Evolutionary conservation across 2,329 filamentous ascomycete species (phyloP).

Genomic region (Grosmannia serpens): DNA sequence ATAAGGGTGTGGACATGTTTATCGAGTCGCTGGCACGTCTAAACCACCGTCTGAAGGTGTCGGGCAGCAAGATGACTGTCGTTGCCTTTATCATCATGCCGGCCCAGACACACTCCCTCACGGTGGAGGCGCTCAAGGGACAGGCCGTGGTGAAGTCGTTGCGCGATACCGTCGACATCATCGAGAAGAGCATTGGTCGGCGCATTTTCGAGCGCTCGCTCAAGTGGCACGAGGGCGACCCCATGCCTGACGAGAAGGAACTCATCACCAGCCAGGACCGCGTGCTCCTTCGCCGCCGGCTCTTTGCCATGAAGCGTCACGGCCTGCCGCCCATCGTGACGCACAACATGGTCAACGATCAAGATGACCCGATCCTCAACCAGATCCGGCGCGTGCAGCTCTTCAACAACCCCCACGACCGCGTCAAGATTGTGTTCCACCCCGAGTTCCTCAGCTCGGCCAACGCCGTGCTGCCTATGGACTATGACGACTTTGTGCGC

Average conservation of each 20-base stretch:
- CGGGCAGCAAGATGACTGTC: conserved; percentile 82
- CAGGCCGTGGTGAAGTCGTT: conserved; percentile 97
- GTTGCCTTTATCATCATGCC: conserved; percentile 99
- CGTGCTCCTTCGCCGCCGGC: conserved; percentile 75
- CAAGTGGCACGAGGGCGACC: conserved; percentile 89
- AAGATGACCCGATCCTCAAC: conserved; percentile 87
- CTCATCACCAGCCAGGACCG: conserved; percentile 86
- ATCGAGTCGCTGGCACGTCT: conserved; percentile 90
- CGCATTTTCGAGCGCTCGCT: conserved; percentile 91
- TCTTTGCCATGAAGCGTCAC: conserved; percentile 95
- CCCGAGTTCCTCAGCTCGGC: conserved; percentile 94
- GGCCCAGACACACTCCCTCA: conserved; percentile 86
- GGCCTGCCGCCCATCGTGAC: conserved; percentile 90
- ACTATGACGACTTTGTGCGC: conserved; percentile 97
- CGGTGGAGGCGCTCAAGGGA: conserved; percentile 89
- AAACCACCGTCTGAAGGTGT: conserved; percentile 80
- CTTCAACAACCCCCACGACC: conserved; percentile 90
- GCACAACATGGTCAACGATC: conserved; percentile 95
- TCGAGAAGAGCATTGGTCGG: conserved; percentile 84
- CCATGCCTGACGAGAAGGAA: conserved; percentile 93
- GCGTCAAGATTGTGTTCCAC: conserved; percentile 97
- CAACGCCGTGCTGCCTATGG: conserved; percentile 87
- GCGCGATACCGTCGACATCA: conserved; percentile 82
- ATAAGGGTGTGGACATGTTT: conserved; percentile 99
- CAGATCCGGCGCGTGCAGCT: conserved; percentile 92